Percentiles rank a stretch among this genome's conserved stretches.
These are phyloP conservation scores for Termitomyces sp. DNA, from an alignment of 768 basidiomycete genomes.

Conservation along the genomic window DNA sequence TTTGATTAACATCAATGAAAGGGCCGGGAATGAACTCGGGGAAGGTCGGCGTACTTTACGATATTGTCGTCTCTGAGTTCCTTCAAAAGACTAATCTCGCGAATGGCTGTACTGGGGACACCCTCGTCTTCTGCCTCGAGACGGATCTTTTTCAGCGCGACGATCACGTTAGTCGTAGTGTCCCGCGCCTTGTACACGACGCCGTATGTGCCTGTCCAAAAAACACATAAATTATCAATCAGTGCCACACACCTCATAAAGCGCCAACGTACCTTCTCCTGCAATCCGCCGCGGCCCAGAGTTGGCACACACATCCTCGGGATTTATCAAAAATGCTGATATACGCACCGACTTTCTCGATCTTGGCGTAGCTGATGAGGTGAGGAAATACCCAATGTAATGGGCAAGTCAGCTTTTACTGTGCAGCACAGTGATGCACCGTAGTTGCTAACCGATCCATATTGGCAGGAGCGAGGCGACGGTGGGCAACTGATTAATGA, in stretches of 20 bases:
- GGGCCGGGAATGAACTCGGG: background rate
- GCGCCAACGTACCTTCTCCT: slow-evolving; percentile 50
- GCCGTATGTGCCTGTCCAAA: slow-evolving; percentile 83
- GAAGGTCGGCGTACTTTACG: slow-evolving; percentile 59
- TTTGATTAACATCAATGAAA: background rate
- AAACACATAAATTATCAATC: slow-evolving; percentile 9
- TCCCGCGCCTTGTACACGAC: slow-evolving; percentile 98
- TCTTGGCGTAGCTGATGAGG: slow-evolving; percentile 80
- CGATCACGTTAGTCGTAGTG: slow-evolving; percentile 70
- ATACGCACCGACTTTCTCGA: slow-evolving; percentile 95
- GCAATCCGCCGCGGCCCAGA: slow-evolving; percentile 10
- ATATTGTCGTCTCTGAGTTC: slow-evolving; percentile 96
- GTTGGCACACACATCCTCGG: slow-evolving; percentile 1
- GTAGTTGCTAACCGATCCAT: slow-evolving; percentile 44
- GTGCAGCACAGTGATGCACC: slow-evolving; percentile 8
- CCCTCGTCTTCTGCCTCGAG: slow-evolving; percentile 99
- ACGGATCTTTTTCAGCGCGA: slow-evolving; percentile 98
- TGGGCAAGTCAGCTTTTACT: slow-evolving; percentile 14
- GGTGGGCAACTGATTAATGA: slow-evolving; percentile 3
- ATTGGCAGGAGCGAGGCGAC: slow-evolving; percentile 3
- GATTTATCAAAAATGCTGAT: slow-evolving; percentile 11
- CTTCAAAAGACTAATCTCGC: slow-evolving; percentile 96
- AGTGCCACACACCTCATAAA: background rate
- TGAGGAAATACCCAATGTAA: slow-evolving; percentile 4
- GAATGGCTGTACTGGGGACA: slow-evolving; percentile 95